Base-by-base conservation (phyloP, 2,329 filamentous ascomycete genomes). In the Venturia effusa region DNA sequence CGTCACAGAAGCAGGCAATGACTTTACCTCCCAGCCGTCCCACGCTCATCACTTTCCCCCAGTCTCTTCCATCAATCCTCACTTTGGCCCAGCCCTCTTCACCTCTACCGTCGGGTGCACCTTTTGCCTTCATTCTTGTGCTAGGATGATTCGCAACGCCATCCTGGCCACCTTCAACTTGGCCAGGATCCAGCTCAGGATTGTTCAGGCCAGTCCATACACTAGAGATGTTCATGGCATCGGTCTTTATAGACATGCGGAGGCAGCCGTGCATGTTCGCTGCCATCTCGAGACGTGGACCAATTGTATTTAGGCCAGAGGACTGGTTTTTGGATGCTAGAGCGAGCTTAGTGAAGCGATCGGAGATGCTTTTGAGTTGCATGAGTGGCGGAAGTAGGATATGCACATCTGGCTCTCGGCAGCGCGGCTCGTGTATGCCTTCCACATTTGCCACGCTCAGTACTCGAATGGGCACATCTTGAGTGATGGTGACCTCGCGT, bases 201-300 rank as follows among this genome's bases (percentile, higher is more conserved):
- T 97, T 97, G 64, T 86, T 86, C 39, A 99, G 83, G 1, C 87
- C 89, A 3, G 84, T 85, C 94, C 94, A 99, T 54, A 88, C 83
- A 70, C 88, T 94, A 65, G 87, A 87, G 64, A 97, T 95, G 66
- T 88, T 87, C 69, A 96, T 85, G 8, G 88, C 85, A 73, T 97
- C 92, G 0, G 92, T 94, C 41, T 84, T 82, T 66, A 97, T 88
- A 13, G 88, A 85, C 66, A 99, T 81, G 59, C 86, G 86, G 64
- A 99, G 78, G 65, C 86, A 87, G 24, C 94, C 94, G 75, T 96
- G 90, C 91, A 96, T 96, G 75, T 97, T 99, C 37, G 92, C 94
- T 63, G 88, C 88, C 54, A 97, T 78, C 73, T 96, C 91, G 3
- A 99, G 80, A 70, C 92, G 90, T 0, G 90, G 81, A 4, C 74